These are phyloP conservation scores for Aspergillus tamarii DNA, from an alignment of 2,329 filamentous ascomycete species.

Conservation along the genomic window DNA sequence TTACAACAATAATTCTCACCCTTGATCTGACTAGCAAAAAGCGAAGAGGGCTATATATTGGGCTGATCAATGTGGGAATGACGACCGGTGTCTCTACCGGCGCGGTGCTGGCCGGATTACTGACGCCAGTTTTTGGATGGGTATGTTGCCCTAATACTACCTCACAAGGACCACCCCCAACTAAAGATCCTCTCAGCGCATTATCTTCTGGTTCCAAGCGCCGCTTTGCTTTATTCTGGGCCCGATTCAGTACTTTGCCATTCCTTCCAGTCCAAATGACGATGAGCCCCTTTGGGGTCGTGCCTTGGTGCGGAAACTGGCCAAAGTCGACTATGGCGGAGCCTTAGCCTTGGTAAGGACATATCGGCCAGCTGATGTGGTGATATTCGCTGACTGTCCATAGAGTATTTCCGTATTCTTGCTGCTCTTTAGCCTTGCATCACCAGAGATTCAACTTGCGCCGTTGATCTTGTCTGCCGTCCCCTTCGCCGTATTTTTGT, in stretches of 20 bases:
- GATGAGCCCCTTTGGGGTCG: slow-evolving; percentile 42
- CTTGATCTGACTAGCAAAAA: slow-evolving; percentile 72
- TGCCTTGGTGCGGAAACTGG: slow-evolving; percentile 58
- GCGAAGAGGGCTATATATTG: slow-evolving; percentile 72
- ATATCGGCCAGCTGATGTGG: neutral
- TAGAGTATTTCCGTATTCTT: slow-evolving; percentile 68
- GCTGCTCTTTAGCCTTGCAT: slow-evolving; percentile 71
- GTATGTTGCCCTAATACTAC: slow-evolving; percentile 48
- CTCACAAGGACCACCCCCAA: too few relatives aligned
- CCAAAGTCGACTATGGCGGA: slow-evolving; percentile 74
- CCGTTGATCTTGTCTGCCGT: slow-evolving; percentile 64
- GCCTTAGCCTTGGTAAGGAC: slow-evolving; percentile 65
- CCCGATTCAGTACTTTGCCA: slow-evolving; percentile 64
- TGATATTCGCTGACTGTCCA: slow-evolving; percentile 8
- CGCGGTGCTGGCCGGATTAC: slow-evolving; percentile 68
- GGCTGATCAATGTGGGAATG: slow-evolving; percentile 72
- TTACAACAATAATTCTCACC: slow-evolving; percentile 73
- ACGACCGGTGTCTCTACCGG: slow-evolving; percentile 73
- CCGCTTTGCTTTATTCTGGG: slow-evolving; percentile 67
- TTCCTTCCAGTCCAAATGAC: slow-evolving; percentile 55
- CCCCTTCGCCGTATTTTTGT: slow-evolving; percentile 60
- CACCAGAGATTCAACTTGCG: slow-evolving; percentile 61
- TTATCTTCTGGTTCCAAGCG: slow-evolving; percentile 73
- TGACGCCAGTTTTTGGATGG: slow-evolving; percentile 70
- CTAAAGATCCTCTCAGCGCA: slow-evolving; percentile 53